phyloP scores from a whole-genome alignment of 1,284 basidiomycete species.

The Cryptococcus hybrid region DNA sequence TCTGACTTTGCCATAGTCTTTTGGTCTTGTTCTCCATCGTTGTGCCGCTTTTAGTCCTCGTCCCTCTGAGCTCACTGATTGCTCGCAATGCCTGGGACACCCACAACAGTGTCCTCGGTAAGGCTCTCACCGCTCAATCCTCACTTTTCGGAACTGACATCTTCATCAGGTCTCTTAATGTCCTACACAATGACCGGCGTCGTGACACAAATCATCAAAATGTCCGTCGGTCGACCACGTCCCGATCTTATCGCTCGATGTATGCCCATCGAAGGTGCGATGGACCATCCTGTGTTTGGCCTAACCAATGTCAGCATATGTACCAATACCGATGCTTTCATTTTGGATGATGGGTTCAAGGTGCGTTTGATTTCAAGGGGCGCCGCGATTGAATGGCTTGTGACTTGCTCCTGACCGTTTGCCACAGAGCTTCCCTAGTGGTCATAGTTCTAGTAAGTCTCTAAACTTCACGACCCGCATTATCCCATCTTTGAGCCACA shows the following conservation, averaged over 20 bases:
- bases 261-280: conserved; percentile 64
- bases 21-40: conserved; percentile 68
- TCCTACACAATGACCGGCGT: conserved; percentile 71
- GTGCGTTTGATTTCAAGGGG: conserved; percentile 15
- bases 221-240: conserved; percentile 77
- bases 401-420: background rate
- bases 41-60: conserved; percentile 66
- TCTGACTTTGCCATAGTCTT: conserved; percentile 50
- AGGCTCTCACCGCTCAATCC: conserved; percentile 1
- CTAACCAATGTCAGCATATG: conserved; percentile 76
- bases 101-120: conserved; percentile 73
- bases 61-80: conserved; percentile 66
- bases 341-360: conserved; percentile 81
- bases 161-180: conserved; percentile 61
- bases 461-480: background rate
- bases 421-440: conserved; percentile 76
- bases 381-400: background rate
- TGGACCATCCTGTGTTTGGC: conserved; percentile 66
- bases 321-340: conserved; percentile 61
- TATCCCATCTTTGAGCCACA: background rate
- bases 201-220: conserved; percentile 79
- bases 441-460: conserved; percentile 58
- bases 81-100: conserved; percentile 83
- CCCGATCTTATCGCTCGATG: conserved; percentile 83
- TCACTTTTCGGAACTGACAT: background rate